phyloP scores from a whole-genome alignment of 345 rosid species.

The Rhodomyrtus tomentosa region DNA sequence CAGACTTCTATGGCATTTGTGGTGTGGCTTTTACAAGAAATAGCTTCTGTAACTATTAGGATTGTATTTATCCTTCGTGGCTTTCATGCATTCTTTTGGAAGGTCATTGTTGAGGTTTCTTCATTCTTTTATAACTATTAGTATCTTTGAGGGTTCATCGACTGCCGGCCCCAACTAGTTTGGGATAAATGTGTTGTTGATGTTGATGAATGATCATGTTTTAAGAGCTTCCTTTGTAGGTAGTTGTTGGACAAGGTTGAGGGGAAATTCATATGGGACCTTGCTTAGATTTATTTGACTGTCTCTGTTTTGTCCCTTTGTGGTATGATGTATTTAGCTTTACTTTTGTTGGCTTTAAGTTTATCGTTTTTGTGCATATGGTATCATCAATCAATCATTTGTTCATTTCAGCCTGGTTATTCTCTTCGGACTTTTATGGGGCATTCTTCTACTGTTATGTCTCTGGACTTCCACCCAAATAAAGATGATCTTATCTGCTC shows the following conservation, averaged over 20 bases:
- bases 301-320: neutral
- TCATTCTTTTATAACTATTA: no score
- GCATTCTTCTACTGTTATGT: slow-evolving; percentile 58
- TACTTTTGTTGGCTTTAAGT: neutral
- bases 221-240: neutral
- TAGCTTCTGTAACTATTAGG: neutral
- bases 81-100: neutral
- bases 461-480: slow-evolving; percentile 90
- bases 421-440: slow-evolving; percentile 79
- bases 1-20: neutral
- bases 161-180: no score
- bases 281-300: neutral
- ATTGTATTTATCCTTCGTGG: neutral
- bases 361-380: neutral
- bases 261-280: neutral
- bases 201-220: neutral
- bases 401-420: slow-evolving; percentile 61
- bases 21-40: neutral
- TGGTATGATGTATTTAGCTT: neutral
- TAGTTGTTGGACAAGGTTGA: neutral
- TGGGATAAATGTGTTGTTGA: no score
- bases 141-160: no score
- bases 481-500: slow-evolving; percentile 92
- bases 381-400: neutral
- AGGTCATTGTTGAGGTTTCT: neutral